Evolutionary conservation across 257 asterid genomes (phyloP).

Genomic region (Hygrophila difformis): DNA sequence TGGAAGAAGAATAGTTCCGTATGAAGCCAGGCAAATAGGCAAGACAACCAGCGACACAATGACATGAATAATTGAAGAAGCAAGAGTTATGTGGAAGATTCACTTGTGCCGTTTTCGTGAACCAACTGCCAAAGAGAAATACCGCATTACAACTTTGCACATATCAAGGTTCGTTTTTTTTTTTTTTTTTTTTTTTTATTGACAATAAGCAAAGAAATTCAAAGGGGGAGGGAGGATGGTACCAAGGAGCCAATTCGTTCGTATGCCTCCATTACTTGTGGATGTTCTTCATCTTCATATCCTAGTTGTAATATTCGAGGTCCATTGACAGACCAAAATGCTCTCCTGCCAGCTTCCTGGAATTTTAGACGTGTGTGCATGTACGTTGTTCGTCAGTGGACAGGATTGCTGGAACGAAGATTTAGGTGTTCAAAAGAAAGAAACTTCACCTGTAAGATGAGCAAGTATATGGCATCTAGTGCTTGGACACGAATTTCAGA

Average conservation of each 20-base stretch:
- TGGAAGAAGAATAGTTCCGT: too few species aligned
- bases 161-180: too few species aligned
- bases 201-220: not conserved
- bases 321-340: conserved; percentile 93
- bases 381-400: too few species aligned
- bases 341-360: conserved; percentile 89
- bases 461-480: conserved; percentile 78
- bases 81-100: conserved; percentile 24
- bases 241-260: conserved; percentile 96
- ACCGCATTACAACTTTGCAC: conserved; percentile 4
- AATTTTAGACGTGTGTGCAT: not conserved
- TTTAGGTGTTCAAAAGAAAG: not conserved
- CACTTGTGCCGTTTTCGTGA: conserved; percentile 44
- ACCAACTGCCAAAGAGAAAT: conserved; percentile 44
- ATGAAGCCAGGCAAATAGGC: too few species aligned
- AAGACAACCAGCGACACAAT: too few species aligned
- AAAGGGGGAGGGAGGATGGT: conserved; percentile 12
- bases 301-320: conserved; percentile 89
- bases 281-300: conserved; percentile 70
- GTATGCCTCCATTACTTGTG: conserved; percentile 81
- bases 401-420: not conserved
- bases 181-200: not conserved
- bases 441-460: conserved; percentile 59
- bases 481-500: conserved; percentile 74
- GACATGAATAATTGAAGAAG: too few species aligned